Evolutionary conservation across 2,329 filamentous ascomycete genomes (phyloP).

Genomic region (Bertia moriformis): DNA sequence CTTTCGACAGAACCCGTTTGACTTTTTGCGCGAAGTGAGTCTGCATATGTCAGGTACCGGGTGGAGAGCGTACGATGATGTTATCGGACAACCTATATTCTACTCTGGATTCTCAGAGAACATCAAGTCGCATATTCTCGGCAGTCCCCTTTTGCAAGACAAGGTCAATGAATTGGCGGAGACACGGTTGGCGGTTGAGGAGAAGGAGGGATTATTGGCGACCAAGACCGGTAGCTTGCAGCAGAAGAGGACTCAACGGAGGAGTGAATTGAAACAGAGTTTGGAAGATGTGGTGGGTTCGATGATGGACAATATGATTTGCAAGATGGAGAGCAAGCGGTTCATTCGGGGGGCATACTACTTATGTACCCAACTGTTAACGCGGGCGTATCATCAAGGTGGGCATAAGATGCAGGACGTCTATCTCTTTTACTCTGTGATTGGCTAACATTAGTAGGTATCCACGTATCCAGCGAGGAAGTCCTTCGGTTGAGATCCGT

Average conservation of each 20-base stretch:
- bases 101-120: conserved; percentile 83
- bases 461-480: conserved; percentile 91
- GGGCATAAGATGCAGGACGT: too few species aligned
- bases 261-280: conserved; percentile 53
- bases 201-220: conserved; percentile 52
- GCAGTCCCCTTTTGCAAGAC: conserved; percentile 57
- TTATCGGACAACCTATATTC: conserved; percentile 84
- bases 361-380: conserved; percentile 70
- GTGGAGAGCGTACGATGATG: conserved; percentile 79
- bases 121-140: conserved; percentile 68
- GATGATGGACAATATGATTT: conserved; percentile 91
- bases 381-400: conserved; percentile 86
- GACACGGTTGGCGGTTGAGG: conserved; percentile 60
- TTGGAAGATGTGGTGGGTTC: conserved; percentile 71
- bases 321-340: conserved; percentile 89
- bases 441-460: too few species aligned
- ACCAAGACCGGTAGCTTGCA: conserved; percentile 14
- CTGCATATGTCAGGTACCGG: conserved; percentile 84
- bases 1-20: conserved; percentile 58
- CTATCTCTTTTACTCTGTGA: too few species aligned
- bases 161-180: conserved; percentile 68
- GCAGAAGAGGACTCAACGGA: conserved; percentile 35
- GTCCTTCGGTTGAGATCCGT: conserved; percentile 70
- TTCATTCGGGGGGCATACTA: conserved; percentile 93
- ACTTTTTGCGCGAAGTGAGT: conserved; percentile 83